These are phyloP conservation scores for Cryptococcus sp. DNA, from an alignment of 1,284 basidiomycete genomes.

Conservation along the genomic window DNA sequence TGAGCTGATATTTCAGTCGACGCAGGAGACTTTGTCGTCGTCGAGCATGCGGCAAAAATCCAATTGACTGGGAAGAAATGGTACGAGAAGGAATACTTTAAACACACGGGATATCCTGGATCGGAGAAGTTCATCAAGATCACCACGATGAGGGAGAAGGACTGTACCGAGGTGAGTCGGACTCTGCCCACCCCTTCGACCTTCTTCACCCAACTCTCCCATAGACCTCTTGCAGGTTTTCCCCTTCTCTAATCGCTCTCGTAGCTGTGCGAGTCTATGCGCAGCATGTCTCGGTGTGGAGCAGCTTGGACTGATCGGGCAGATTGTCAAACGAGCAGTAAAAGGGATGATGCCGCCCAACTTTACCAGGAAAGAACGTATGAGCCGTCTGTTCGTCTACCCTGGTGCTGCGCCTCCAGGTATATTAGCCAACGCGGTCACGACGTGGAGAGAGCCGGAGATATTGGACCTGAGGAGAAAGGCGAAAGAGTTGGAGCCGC, in stretches of 20 bases:
- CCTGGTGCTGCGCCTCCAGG: slow-evolving; percentile 50
- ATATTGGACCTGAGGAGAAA: background rate
- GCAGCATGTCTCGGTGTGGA: too few species aligned
- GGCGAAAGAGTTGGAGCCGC: background rate
- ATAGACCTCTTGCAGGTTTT: too few species aligned
- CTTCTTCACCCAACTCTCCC: background rate
- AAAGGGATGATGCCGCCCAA: slow-evolving; percentile 97
- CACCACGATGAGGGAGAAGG: slow-evolving; percentile 69
- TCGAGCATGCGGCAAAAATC: slow-evolving; percentile 81
- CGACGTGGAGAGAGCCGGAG: slow-evolving; percentile 32
- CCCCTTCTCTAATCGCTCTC: too few species aligned
- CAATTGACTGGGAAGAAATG: slow-evolving; percentile 86
- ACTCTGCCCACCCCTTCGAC: too few species aligned
- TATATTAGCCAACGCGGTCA: slow-evolving; percentile 29
- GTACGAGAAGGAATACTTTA: slow-evolving; percentile 79
- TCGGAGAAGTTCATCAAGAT: slow-evolving; percentile 87
- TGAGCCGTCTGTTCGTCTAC: slow-evolving; percentile 81
- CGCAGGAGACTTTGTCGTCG: slow-evolving; percentile 95
- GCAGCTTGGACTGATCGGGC: too few species aligned
- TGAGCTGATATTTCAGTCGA: slow-evolving; percentile 59
- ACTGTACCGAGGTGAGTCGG: slow-evolving; percentile 82
- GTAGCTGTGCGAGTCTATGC: too few species aligned
- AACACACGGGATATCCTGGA: slow-evolving; percentile 90
- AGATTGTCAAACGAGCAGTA: slow-evolving; percentile 93
- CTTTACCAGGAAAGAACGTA: slow-evolving; percentile 74